phyloP scores from a whole-genome alignment of 139 green algal species.

The Chlorella vulgaris region DNA sequence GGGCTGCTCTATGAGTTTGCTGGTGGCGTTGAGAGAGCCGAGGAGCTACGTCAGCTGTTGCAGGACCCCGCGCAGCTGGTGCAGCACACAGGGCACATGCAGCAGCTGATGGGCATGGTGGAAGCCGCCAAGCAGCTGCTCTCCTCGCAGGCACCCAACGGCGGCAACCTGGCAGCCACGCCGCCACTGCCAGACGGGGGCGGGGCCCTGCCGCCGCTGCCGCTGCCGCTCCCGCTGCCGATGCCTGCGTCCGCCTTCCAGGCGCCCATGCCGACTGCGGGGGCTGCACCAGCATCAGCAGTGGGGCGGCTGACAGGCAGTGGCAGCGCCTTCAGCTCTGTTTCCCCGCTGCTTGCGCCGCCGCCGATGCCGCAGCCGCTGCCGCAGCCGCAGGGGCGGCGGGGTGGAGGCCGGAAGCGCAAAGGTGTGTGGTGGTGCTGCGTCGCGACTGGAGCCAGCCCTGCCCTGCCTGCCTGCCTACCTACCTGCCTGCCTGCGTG shows the following conservation, averaged over 20 bases:
- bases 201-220: background rate
- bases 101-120: conserved; percentile 35
- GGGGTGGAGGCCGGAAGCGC: conserved; percentile 27
- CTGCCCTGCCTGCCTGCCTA: background rate
- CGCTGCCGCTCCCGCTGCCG: background rate
- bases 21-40: background rate
- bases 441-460: background rate
- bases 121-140: conserved; percentile 22
- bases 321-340: conserved; percentile 5
- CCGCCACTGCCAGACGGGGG: background rate
- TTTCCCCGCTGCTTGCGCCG: background rate
- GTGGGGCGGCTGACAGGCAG: background rate
- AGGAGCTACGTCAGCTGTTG: conserved; percentile 8
- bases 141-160: background rate
- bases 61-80: conserved; percentile 12
- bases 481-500: background rate
- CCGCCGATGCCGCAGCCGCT: background rate
- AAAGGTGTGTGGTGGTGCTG: background rate
- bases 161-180: background rate
- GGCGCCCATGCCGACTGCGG: background rate
- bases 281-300: background rate
- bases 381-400: background rate
- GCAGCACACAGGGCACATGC: conserved; percentile 23
- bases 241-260: background rate
- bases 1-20: conserved; percentile 30